Evolutionary conservation across 176 grass and related monocot species (phyloP).

Genomic region (Eleusine coracana): DNA sequence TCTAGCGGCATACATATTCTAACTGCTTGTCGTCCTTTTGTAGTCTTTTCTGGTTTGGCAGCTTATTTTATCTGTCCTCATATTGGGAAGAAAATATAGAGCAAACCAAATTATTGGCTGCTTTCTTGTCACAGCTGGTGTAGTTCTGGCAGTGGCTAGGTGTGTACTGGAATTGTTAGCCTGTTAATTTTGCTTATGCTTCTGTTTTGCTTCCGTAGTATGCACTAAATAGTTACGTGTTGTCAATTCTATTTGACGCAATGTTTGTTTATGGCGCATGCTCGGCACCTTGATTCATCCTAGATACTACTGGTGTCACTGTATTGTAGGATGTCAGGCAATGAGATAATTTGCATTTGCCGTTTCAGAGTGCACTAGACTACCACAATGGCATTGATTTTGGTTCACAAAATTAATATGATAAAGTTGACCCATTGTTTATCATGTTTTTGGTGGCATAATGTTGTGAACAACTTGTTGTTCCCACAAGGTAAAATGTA

Average conservation of each 20-base stretch:
- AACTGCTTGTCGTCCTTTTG: constrained; percentile 39
- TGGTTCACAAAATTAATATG: constrained; percentile 6
- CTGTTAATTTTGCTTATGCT: constrained; percentile 14
- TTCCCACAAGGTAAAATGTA: constrained; percentile 28
- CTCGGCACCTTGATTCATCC: neutral
- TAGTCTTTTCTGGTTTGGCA: constrained; percentile 98
- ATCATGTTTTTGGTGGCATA: constrained; percentile 12
- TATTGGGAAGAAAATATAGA: constrained; percentile 85
- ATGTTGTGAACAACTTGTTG: neutral
- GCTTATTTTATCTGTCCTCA: constrained; percentile 73
- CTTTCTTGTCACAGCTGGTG: constrained; percentile 76
- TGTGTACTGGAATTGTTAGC: constrained; percentile 34
- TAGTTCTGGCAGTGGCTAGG: constrained; percentile 82
- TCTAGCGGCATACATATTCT: neutral
- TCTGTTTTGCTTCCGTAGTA: constrained; percentile 29
- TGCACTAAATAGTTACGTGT: neutral
- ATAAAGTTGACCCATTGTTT: constrained; percentile 6
- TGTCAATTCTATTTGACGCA: neutral
- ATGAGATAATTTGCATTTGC: constrained; percentile 20
- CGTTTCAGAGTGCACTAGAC: constrained; percentile 23
- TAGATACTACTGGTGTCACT: neutral
- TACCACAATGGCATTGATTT: neutral
- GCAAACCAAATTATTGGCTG: constrained; percentile 81
- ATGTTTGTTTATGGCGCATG: neutral
- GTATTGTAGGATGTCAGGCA: neutral